Base-by-base conservation (phyloP, 768 basidiomycete genomes). In the Xerocomellus chrysenteron region DNA sequence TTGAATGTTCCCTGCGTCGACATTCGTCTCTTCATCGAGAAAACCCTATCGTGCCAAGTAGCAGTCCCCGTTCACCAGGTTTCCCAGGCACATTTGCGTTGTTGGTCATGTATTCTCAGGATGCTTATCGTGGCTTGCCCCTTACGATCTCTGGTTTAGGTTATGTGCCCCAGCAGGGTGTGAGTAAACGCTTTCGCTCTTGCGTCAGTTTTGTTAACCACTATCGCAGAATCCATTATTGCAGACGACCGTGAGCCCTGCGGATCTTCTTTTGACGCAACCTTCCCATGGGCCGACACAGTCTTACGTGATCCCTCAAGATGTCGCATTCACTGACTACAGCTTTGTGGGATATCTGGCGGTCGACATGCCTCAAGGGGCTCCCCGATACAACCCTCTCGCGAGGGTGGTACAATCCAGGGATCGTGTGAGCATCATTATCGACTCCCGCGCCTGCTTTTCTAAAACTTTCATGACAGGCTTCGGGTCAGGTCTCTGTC, bases 161-260 rank as follows among this genome's bases (percentile, higher is more conserved):
- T 43, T 41, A 57, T 55, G 24, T 39, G 39, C 7, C 17, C 36
- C 32, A 19, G 13, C 47, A 58, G 17, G 40, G 32, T n/a, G 63
- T 64, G 43, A 53, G 64, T 55, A 44, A 13, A 42, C 7, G 1
- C 19, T 26, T 19, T 52, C 19, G 2, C 39, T 17, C 12, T 41
- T 41, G 40, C 19, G 5, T 52, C 24, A 19, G n/a, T 2, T n/a
- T 50, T 30, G 10, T 26, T 55, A 30, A 57, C 17, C 28, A 11
- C 5, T 3, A 14, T 51, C 12, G 2, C 36, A 56, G 33, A 42
- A 36, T 43, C 8, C 36, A 24, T 28, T 10, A 1, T 46, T 12
- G 13, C 46, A 64, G 43, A 43, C 24, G 21, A 50, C 55, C 4
- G 51, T 57, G n/a, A 47, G 47, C 21, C 55, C 62, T 9, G 2